phyloP scores from a whole-genome alignment of 495 filamentous ascomycete genomes.

The Apiosordaria backusii region DNA sequence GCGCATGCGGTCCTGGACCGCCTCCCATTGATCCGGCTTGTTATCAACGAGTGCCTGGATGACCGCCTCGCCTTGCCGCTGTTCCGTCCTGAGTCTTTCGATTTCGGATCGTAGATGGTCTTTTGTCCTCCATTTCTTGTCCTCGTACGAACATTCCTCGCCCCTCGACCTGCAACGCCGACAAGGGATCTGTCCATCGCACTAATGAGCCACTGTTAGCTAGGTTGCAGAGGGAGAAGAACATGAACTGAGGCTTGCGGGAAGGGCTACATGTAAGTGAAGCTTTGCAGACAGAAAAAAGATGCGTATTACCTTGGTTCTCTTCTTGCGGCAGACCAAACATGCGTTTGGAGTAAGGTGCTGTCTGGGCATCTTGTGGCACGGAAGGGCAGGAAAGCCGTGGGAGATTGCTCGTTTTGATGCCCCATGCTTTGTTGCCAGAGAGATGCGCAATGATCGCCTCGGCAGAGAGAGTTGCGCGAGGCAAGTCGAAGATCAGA shows the following conservation, averaged over 20 bases:
- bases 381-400: background rate
- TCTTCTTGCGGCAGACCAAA: conserved; percentile 29
- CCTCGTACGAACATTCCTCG: conserved; percentile 33
- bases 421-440: conserved; percentile 1
- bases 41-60: conserved; percentile 30
- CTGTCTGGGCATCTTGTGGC: conserved; percentile 29
- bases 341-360: conserved; percentile 31
- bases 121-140: conserved; percentile 35
- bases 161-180: conserved; percentile 29
- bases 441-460: conserved; percentile 2
- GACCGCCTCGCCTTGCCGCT: conserved; percentile 28
- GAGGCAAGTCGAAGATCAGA: background rate
- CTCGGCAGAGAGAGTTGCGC: background rate
- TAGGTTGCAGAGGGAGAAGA: background rate
- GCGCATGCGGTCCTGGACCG: conserved; percentile 23
- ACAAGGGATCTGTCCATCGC: conserved; percentile 31
- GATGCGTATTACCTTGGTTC: conserved; percentile 23
- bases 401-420: background rate
- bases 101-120: conserved; percentile 35
- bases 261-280: too few species aligned
- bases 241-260: conserved; percentile 4
- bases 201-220: conserved; percentile 20
- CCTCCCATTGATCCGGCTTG: conserved; percentile 25
- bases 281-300: too few species aligned
- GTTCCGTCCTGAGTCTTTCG: conserved; percentile 27